Base-by-base conservation (phyloP, 768 basidiomycete genomes). In the Postia placenta region DNA sequence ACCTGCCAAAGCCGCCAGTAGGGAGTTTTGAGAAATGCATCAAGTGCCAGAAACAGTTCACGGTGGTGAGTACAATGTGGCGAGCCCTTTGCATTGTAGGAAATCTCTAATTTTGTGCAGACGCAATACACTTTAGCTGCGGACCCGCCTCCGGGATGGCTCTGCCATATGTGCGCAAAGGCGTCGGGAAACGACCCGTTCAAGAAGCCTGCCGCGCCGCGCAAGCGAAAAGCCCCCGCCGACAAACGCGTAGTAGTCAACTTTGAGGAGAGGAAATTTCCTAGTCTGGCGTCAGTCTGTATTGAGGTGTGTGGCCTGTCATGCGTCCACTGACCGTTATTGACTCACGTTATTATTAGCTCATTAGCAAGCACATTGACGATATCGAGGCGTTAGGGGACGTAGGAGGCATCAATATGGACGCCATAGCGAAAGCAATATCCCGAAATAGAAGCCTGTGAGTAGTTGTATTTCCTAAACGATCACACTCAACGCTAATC, bases 331-430 rank as follows among this genome's bases (percentile, higher is more conserved):
- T 39, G 14, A 5, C 9, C 5, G 30, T 30, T 7, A 2, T 39
- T 28, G n/a, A 5, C 17, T n/a, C n/a, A n/a, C 15, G 7, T 33
- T 33, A 11, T 2, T 23, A 37, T 45, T 51, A 93, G 88, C 69
- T 96, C 20, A 83, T 97, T 49, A 85, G 87, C 15, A 78, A 80
- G 49, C 81, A 91, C 62, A 95, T 97, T 49, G 78, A 92, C 49
- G 89, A 95, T 56, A 84, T 98, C 5, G 90, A 92, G 54, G 83
- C 85, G 0, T 68, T 94, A 14, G 95, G 95, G 0, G 86, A 95
- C 59, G 87, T 97, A 44, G 92, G 93, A 0, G 57, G 78, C 1
- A 64, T 90, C 65, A 97, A 94, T 61, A 73, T 92, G 72, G 83
- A 93, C 51, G 80, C 83, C 36, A 87, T 97, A 41, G 78, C 87